Conservation (phyloP, 164 flowering plant genomes). For the Berberis vulgaris region DNA sequence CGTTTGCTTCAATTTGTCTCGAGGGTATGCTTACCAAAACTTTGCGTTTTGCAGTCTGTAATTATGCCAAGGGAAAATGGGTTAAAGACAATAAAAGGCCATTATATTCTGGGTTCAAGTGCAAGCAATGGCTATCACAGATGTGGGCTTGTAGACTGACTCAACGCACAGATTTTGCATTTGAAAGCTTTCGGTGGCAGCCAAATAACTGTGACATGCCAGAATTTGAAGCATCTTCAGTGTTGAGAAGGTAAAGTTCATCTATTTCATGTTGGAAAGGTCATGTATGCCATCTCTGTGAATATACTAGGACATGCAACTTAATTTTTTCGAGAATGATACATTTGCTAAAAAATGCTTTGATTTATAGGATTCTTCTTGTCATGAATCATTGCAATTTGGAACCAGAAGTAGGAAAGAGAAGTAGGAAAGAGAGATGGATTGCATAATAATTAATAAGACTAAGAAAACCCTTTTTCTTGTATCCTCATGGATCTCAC, state of each 20-base stretch:
- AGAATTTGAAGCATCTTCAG: slow-evolving; percentile 39
- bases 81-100: slow-evolving; percentile 44
- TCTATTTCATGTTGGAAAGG: background rate
- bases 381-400: no score
- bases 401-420: no score
- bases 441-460: no score
- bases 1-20: no score
- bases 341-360: no score
- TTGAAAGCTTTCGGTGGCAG: slow-evolving; percentile 65
- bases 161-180: slow-evolving; percentile 68
- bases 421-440: no score
- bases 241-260: slow-evolving; percentile 46
- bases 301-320: background rate
- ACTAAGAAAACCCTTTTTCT: no score
- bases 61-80: slow-evolving; percentile 81
- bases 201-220: slow-evolving; percentile 57
- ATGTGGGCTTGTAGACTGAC: slow-evolving; percentile 90
- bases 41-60: slow-evolving; percentile 41
- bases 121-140: slow-evolving; percentile 69
- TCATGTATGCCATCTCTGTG: no score
- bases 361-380: no score
- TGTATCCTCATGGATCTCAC: no score
- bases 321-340: no score
- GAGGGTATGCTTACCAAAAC: no score
- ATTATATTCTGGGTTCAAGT: slow-evolving; percentile 63